A percentile compares a stretch with the other conserved stretches of the same genome.
Conservation (phyloP, 2,329 filamentous ascomycete species). For the Fusarium austroafricanum region DNA sequence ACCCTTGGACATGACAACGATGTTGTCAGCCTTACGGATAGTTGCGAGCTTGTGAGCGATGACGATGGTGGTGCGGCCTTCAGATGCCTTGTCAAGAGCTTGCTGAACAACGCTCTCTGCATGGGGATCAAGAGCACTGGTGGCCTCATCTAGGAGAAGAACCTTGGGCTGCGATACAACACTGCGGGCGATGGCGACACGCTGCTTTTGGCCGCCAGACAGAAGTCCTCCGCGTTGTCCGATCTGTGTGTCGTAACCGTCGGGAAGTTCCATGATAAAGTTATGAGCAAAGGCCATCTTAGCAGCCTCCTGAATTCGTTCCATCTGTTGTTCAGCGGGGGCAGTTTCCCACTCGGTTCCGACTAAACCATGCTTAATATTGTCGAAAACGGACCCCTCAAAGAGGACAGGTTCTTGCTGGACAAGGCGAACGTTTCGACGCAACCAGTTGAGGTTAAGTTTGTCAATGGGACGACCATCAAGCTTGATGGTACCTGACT, state of each 20-base stretch:
- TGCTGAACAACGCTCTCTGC: slow-evolving; percentile 62
- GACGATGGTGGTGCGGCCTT: slow-evolving; percentile 69
- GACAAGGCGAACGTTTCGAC: slow-evolving; percentile 53
- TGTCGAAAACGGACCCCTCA: slow-evolving; percentile 63
- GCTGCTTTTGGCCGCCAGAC: slow-evolving; percentile 74
- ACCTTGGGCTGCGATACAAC: slow-evolving; percentile 71
- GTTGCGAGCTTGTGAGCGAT: slow-evolving; percentile 69
- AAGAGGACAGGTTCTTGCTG: slow-evolving; percentile 60
- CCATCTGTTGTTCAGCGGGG: slow-evolving; percentile 56
- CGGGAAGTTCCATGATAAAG: slow-evolving; percentile 61
- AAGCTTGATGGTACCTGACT: slow-evolving; percentile 51
- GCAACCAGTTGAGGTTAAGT: slow-evolving; percentile 55
- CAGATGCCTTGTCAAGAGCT: slow-evolving; percentile 64
- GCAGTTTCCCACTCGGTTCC: slow-evolving; percentile 54
- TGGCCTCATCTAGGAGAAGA: slow-evolving; percentile 74
- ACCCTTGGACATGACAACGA: slow-evolving; percentile 47
- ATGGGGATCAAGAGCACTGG: slow-evolving; percentile 62
- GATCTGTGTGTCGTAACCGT: slow-evolving; percentile 65
- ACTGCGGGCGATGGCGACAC: slow-evolving; percentile 72
- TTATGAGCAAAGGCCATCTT: slow-evolving; percentile 62
- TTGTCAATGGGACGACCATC: slow-evolving; percentile 51
- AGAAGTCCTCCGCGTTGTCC: slow-evolving; percentile 72
- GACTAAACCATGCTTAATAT: slow-evolving; percentile 64
- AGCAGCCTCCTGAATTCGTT: slow-evolving; percentile 59
- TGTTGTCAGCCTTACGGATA: slow-evolving; percentile 49